A percentile compares a stretch with the other conserved stretches of the same genome.
phyloP scores from a whole-genome alignment of 202 grass and related monocot species.

The Schoenoplectus triqueter region DNA sequence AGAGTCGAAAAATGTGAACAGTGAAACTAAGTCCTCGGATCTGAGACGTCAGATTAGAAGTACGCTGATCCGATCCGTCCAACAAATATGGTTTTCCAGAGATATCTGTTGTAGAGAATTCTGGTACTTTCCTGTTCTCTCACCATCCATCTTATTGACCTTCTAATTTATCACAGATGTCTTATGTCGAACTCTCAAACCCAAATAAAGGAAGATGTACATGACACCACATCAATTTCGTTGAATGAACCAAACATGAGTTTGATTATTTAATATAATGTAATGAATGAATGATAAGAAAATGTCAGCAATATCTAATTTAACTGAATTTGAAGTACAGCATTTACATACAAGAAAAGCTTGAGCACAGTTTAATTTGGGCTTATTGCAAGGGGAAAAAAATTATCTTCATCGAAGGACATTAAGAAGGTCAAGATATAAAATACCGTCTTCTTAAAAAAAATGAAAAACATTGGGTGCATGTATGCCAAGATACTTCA shows the following conservation, averaged over 20 bases:
- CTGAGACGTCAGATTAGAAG: no score
- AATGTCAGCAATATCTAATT: background rate
- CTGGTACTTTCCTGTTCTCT: no score
- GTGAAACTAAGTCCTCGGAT: no score
- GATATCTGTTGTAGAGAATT: no score
- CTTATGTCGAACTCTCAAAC: no score
- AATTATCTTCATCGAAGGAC: background rate
- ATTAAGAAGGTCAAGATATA: background rate
- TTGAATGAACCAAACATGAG: background rate
- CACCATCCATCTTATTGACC: no score
- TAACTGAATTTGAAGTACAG: background rate
- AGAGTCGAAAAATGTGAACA: no score
- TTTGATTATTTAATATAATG: background rate
- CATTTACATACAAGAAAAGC: background rate
- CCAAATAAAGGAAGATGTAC: no score
- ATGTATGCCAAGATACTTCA: constrained; percentile 5
- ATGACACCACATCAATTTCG: no score
- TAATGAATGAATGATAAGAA: background rate
- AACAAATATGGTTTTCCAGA: no score
- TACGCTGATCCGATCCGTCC: no score
- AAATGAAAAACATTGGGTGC: background rate
- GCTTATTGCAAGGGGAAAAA: background rate
- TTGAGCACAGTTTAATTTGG: background rate
- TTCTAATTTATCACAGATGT: no score
- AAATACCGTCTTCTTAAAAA: background rate